These are phyloP conservation scores for Panicum miliaceum DNA, from an alignment of 176 grass and related monocot genomes.

Conservation along the genomic window DNA sequence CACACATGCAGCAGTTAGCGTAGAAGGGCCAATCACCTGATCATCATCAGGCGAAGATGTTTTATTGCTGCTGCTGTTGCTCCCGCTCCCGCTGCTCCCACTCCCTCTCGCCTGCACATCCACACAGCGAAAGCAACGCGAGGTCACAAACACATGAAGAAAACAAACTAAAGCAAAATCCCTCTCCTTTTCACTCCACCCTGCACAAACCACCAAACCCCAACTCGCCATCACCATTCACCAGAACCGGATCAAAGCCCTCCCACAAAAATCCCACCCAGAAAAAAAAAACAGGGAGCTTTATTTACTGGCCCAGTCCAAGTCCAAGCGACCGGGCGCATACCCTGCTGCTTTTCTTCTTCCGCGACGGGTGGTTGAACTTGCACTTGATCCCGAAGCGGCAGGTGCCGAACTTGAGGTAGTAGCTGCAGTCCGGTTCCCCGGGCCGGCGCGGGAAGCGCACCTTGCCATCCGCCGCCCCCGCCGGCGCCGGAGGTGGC, in stretches of 20 bases:
- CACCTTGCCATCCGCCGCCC: slow-evolving; percentile 28
- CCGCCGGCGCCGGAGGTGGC: not conserved
- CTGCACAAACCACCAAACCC: slow-evolving; percentile 42
- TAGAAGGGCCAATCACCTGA: slow-evolving; percentile 46
- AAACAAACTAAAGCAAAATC: not conserved
- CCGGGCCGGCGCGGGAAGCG: slow-evolving; percentile 60
- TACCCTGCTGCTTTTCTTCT: slow-evolving; percentile 62
- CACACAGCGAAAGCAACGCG: slow-evolving; percentile 5
- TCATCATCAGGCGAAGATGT: slow-evolving; percentile 46
- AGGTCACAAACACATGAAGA: slow-evolving; percentile 14
- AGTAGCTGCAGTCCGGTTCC: slow-evolving; percentile 74
- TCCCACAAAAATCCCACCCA: not conserved
- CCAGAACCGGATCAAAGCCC: slow-evolving; percentile 25
- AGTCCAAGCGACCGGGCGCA: not conserved
- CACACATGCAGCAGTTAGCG: slow-evolving; percentile 15
- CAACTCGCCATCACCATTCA: slow-evolving; percentile 21
- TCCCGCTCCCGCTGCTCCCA: slow-evolving; percentile 45
- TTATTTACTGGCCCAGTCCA: slow-evolving; percentile 1
- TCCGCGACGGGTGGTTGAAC: slow-evolving; percentile 78
- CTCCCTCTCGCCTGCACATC: slow-evolving; percentile 54
- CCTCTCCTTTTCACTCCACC: slow-evolving; percentile 12
- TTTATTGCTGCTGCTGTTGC: slow-evolving; percentile 55
- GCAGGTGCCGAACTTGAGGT: slow-evolving; percentile 71
- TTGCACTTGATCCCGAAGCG: slow-evolving; percentile 84
- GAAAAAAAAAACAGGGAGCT: not conserved